Evolutionary conservation across 106 monocot genomes (phyloP), one percentile per base, ranked within the genome.

Genomic region (Allium sativum): DNA sequence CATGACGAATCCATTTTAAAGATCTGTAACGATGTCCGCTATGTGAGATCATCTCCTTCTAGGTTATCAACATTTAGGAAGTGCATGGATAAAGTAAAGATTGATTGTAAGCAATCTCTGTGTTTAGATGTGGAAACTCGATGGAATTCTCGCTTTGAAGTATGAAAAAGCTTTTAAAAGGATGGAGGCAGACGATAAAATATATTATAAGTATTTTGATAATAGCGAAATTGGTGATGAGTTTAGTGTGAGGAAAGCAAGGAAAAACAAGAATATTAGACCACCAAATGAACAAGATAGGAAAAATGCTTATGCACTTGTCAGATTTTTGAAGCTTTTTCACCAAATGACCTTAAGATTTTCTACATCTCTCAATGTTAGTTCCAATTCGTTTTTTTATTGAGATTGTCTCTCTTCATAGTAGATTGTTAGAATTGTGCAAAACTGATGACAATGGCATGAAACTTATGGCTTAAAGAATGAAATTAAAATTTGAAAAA

Each of bases 401-500:
- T 58, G 65, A 73, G 14, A 14, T 73, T 8, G 0, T 16, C 3
- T 18, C 12, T 10, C 14, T 72, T 3, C 45, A 44, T 12, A 16
- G 6, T 0, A 9, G 15, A 11, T 20, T 73, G 10, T 4, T 18
- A 4, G n/a, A 57, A 11, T 50, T 42, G 55, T 9, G 40, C 3
- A 18, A 47, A 3, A n/a, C 14, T 56, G 43, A 45, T 40, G 46
- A 65, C 50, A 22, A 10, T 5, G 1, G 21, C 4, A n/a, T 65
- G 6, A 22, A 45, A 19, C 12, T 17, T 14, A 48, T 73, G 18
- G 46, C 65, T 8, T n/a, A 12, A 0, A 12, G 31, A 8, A 56
- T 65, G 65, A 64, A 56, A 65, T 8, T 10, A 7, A 73, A 73
- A 21, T 58, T 65, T 65, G 55, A 65, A 2, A 57, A 72, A 12